These are phyloP conservation scores for Selaginella moellendorffii DNA, from an alignment of 75 land plant species.

Conservation along the genomic window DNA sequence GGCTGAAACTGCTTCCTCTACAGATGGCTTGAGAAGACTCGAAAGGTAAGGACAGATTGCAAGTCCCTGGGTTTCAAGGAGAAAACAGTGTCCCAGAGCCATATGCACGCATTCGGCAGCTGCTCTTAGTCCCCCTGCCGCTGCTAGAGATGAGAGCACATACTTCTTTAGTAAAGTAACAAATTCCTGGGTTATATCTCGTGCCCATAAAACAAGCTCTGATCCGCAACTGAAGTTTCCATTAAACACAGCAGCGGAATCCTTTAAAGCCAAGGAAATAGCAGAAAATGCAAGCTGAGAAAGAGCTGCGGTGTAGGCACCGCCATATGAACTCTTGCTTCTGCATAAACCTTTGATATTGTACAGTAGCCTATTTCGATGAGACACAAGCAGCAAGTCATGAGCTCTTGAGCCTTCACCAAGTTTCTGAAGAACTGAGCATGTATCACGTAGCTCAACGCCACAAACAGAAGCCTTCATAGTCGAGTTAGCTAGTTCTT, in stretches of 20 bases:
- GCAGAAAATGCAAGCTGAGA: conserved; percentile 43
- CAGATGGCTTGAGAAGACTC: conserved; percentile 39
- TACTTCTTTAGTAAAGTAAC: conserved; percentile 52
- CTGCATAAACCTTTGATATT: conserved; percentile 34
- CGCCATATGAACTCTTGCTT: conserved; percentile 28
- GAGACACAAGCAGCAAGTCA: conserved; percentile 32
- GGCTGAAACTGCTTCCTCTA: conserved; percentile 57
- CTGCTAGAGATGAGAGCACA: conserved; percentile 40
- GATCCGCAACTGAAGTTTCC: conserved; percentile 36
- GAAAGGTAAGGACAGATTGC: conserved; percentile 46
- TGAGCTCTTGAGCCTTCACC: conserved; percentile 47
- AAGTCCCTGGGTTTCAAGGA: conserved; percentile 59
- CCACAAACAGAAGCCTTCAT: conserved; percentile 36
- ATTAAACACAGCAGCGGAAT: conserved; percentile 37
- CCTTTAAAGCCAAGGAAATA: conserved; percentile 38
- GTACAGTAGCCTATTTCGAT: conserved; percentile 31
- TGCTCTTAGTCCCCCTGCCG: conserved; percentile 45
- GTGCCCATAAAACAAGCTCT: conserved; percentile 51
- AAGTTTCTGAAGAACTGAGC: conserved; percentile 37
- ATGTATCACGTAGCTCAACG: conserved; percentile 27
- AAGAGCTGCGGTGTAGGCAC: conserved; percentile 38
- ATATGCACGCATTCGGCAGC: conserved; percentile 51
- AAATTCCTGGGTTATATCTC: conserved; percentile 37
- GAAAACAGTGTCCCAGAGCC: conserved; percentile 48
- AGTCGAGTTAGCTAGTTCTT: conserved; percentile 31